Percentiles rank a stretch among this genome's conserved stretches.
phyloP scores from a whole-genome alignment of 192 early-diverging fungal genomes.

The Mortierella hygrophila region DNA sequence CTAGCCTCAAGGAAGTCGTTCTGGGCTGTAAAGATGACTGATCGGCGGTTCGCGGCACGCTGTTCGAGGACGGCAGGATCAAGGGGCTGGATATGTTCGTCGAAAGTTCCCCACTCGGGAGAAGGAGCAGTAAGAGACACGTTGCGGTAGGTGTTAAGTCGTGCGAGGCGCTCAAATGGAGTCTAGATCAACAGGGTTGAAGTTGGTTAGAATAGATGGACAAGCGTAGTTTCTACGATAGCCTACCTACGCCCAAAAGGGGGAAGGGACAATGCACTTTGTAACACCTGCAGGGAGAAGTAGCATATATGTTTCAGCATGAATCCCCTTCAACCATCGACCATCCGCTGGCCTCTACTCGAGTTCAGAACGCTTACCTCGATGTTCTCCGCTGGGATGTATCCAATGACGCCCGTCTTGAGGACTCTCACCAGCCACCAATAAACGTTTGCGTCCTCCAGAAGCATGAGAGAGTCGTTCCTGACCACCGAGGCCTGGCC shows the following conservation, averaged over 20 bases:
- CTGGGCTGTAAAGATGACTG: slow-evolving; percentile 46
- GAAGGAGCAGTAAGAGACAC: slow-evolving; percentile 55
- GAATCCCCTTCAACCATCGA: neutral
- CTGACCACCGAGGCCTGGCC: slow-evolving; percentile 87
- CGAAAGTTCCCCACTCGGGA: slow-evolving; percentile 50
- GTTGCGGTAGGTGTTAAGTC: slow-evolving; percentile 83
- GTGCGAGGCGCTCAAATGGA: slow-evolving; percentile 81
- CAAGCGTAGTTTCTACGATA: neutral
- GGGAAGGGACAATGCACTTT: neutral
- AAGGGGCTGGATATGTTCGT: slow-evolving; percentile 42
- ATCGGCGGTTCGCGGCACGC: slow-evolving; percentile 30
- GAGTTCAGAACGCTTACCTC: slow-evolving; percentile 64
- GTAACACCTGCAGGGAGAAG: neutral
- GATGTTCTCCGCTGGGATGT: slow-evolving; percentile 91
- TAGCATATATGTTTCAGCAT: neutral
- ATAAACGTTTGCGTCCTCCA: slow-evolving; percentile 91
- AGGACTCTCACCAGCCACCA: slow-evolving; percentile 83
- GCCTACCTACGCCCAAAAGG: neutral
- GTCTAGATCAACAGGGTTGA: slow-evolving; percentile 62
- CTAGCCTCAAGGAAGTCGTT: slow-evolving; percentile 54
- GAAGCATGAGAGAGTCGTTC: slow-evolving; percentile 79
- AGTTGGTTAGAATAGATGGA: neutral
- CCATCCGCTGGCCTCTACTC: neutral
- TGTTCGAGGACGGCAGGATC: slow-evolving; percentile 43
- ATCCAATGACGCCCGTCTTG: slow-evolving; percentile 81